Evolutionary conservation across 805 yeast genomes (phyloP), one percentile per base, ranked within the genome.

Genomic region (Myxozyma vanderwaltii): DNA sequence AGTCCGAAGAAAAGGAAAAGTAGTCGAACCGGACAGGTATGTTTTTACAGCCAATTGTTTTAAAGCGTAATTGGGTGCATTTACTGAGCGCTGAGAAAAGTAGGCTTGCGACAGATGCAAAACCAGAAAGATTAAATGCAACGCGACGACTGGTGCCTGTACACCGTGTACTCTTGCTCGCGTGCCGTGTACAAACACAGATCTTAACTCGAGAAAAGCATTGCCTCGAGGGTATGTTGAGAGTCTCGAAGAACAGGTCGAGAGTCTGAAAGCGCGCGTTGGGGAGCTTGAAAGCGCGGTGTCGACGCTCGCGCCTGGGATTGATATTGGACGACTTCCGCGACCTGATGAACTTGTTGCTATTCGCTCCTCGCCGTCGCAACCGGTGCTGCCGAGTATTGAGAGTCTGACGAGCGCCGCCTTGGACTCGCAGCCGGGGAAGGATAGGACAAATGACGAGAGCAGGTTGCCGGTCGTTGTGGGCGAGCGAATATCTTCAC

Each of bases 161-260:
- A 61, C 66, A 21, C 65, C 66, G 7, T 63, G 66, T 35, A 17
- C 53, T 13, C 62, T 51, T n/a, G 66, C 66, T 27, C 59, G 54
- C 4, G 66, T 61, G n/a, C 26, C 66, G 15, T 63, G 66, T 31
- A 63, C 66, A 39, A 61, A 56, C 47, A 63, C 66, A 10, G 66
- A 63, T 36, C 50, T 61, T 26, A 63, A 61, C 51, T 61, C 66
- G 21, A 52, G 62, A 12, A 55, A 61, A 12, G 59, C 66, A 12
- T 59, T 63, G 3, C 66, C 66, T 10, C 50, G 66, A 10, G 66
- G 66, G 8, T 63, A 63, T 35, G 56, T 60, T 24, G 65, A 62
- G 51, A 44, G 19, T 17, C 54, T 62, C n/a, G 65, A 62, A 38
- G 23, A 27, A 4, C 63, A 61, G 29, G 35, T 62, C 31, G 27